Evolutionary conservation across 148 eudicot species (phyloP), one percentile per base, ranked within the genome.

Genomic region (Euryodendron excelsum): DNA sequence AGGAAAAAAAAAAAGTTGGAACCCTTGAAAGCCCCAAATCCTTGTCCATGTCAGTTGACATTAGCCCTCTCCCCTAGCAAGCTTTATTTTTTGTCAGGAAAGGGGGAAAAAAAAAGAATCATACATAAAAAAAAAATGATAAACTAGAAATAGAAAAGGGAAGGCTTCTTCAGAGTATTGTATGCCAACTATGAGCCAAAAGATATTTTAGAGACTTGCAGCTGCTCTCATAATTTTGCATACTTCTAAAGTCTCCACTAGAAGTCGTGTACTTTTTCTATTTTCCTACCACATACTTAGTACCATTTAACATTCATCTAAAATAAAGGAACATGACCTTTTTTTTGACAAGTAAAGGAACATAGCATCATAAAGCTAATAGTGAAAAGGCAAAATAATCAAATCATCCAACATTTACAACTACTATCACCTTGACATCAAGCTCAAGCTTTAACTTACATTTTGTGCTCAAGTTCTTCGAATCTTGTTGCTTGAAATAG

Each of bases 401-500:
- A 18, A 75, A 62, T 61, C 11, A 47, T 62, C 48, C 44, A 62
- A 75, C 21, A 75, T 45, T 18, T 36, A 61, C 53, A 61, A 45
- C 66, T 56, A 73, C n/a, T 20, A 28, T 17, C 10, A 23, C 37
- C 1, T 2, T 9, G 23, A 28, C 30, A 12, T 74, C 34, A 53
- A 60, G 28, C 45, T 75, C 48, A 76, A 64, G 37, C 31, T 62
- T 28, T 44, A 78, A 88, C 94, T 85, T 84, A 96, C 99, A 89
- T 87, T 93, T 96, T 61, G 88, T 83, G 85, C 99, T 90, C 89
- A 96, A 83, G 82, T 85, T 89, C 90, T 96, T 96, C 31, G 98
- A 93, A 89, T 96, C 99, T 87, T 93, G 98, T 85, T 96, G 98
- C 90, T 92, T 96, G 89, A 96, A 96, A 84, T 96, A 93, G 86